Evolutionary conservation across 1,284 basidiomycete genomes (phyloP), one percentile per base, ranked within the genome.

Genomic region (Sanghuangporus sanghuang): DNA sequence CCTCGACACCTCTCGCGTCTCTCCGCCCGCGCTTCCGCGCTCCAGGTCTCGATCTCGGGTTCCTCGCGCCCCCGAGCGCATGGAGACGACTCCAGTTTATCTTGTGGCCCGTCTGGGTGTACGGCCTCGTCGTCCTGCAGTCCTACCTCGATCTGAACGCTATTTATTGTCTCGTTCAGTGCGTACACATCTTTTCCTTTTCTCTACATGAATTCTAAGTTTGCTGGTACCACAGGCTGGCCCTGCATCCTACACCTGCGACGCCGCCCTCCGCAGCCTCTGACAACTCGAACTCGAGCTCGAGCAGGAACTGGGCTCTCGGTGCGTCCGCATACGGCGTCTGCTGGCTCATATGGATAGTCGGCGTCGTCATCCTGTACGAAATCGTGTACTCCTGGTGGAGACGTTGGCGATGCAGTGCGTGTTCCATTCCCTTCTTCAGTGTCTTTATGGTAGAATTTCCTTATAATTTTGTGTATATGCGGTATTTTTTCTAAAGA

Each of bases 311-410:
- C 73, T 93, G 90, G 91, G 82, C 85, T 7, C 78, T 93, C 5
- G 91, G 79, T 35, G 83, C 86, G n/a, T 85, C 89, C 14, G 90
- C 89, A 27, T 92, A 93, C 74, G 80, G 87, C 42, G 84, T 88
- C 11, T 92, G 88, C 73, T 93, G 90, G 86, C 73, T 83, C 58
- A 78, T 83, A 50, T 93, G 90, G 82, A 80, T 92, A 42, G 72
- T 89, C 61, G 81, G 84, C n/a, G 84, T 95, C n/a, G 85, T 89
- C 71, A 71, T 94, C 66, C 73, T 91, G 32, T 94, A 93, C 75
- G 92, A 94, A 68, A 73, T 92, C 53, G 76, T 91, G 40, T 95
- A 88, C 73, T 90, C 87, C 53, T 94, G 90, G 64, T 95, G 93
- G 93, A 83, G 92, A 68, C 48, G 52, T 14, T 64, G 63, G 63